Conservation (phyloP, 1,284 basidiomycete genomes). For the Mycena sp. region DNA sequence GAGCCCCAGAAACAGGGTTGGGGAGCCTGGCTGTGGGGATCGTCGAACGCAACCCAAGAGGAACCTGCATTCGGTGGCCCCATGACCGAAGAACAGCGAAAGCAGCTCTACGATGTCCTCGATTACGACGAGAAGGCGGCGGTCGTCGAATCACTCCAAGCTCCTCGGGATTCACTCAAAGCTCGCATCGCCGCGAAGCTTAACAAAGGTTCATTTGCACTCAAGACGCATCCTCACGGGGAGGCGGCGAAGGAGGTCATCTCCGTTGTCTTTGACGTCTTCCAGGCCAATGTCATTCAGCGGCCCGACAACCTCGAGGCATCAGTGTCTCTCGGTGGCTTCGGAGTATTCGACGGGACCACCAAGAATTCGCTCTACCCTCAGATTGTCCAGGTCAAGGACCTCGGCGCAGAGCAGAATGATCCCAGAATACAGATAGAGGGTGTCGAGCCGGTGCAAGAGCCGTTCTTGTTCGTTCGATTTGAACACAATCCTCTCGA, state of each 20-base stretch:
- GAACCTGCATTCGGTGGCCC: constrained; percentile 68
- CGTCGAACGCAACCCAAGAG: constrained; percentile 48
- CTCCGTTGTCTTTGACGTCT: constrained; percentile 89
- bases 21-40: constrained; percentile 89
- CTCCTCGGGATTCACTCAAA: constrained; percentile 87
- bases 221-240: constrained; percentile 78
- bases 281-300: constrained; percentile 89
- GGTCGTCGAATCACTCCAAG: constrained; percentile 72
- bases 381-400: constrained; percentile 95
- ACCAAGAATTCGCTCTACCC: constrained; percentile 85
- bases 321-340: constrained; percentile 86
- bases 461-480: constrained; percentile 94
- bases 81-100: constrained; percentile 93
- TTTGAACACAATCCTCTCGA: constrained; percentile 96
- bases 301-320: constrained; percentile 86
- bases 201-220: constrained; percentile 87
- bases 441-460: constrained; percentile 37
- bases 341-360: constrained; percentile 94
- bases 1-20: constrained; percentile 68
- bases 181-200: constrained; percentile 82
- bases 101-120: constrained; percentile 92
- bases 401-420: constrained; percentile 33
- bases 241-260: constrained; percentile 73
- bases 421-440: constrained; percentile 16
- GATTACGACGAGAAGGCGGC: constrained; percentile 93